A percentile compares a stretch with the other conserved stretches of the same genome.
Evolutionary conservation across 345 rosid species (phyloP).

Genomic region (Rhodamnia argentea): DNA sequence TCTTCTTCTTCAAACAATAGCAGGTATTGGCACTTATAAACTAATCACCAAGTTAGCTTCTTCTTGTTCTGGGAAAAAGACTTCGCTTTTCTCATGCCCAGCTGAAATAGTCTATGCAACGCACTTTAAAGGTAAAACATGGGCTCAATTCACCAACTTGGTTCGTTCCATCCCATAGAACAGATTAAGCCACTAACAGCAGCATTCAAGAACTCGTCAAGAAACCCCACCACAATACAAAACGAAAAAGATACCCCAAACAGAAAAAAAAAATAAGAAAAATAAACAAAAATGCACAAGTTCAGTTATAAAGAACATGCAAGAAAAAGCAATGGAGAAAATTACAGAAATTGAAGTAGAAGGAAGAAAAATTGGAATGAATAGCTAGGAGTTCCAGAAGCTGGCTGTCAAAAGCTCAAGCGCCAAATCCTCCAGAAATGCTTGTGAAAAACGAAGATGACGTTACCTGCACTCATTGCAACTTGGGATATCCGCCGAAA

Average conservation of each 20-base stretch:
- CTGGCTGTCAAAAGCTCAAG: background rate
- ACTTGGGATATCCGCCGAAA: background rate
- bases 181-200: background rate
- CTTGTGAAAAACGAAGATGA: background rate
- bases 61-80: background rate
- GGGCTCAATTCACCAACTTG: background rate
- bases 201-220: background rate
- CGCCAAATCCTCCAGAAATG: background rate
- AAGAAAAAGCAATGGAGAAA: background rate
- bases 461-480: constrained; percentile 4
- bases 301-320: background rate
- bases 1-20: background rate
- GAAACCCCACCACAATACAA: background rate
- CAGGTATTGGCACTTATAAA: background rate
- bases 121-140: background rate
- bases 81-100: background rate
- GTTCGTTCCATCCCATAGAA: background rate
- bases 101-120: background rate
- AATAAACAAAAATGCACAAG: no score
- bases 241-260: no score
- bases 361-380: background rate
- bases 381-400: background rate
- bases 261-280: no score
- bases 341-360: background rate
- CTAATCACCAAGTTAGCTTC: background rate